These are phyloP conservation scores for slime mould (Dictyostelium discoideum) DNA, from an alignment of 78 protist species.

Conservation along the genomic window DNA sequence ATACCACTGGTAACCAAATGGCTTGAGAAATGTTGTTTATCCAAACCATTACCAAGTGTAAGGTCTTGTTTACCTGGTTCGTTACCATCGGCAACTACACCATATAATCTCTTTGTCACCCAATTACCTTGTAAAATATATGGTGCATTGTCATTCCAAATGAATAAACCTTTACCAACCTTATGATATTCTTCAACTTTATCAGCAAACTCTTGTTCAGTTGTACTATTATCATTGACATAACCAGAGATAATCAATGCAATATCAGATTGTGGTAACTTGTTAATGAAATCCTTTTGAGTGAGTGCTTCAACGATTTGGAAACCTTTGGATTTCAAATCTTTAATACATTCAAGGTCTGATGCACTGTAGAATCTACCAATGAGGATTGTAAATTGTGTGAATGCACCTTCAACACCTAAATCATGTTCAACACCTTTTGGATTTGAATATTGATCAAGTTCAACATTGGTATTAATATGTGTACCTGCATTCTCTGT, in stretches of 20 bases:
- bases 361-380: background rate
- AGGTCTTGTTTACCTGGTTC: conserved; percentile 7
- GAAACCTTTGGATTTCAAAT: conserved; percentile 41
- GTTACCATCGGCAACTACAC: background rate
- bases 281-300: conserved; percentile 21
- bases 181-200: conserved; percentile 26
- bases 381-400: conserved; percentile 16
- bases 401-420: conserved; percentile 67
- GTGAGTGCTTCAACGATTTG: background rate
- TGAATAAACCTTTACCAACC: conserved; percentile 47
- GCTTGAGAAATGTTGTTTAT: background rate
- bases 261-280: conserved; percentile 5
- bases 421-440: conserved; percentile 13
- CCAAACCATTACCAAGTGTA: background rate
- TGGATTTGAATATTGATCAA: conserved; percentile 19
- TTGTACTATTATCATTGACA: background rate
- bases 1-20: conserved; percentile 65
- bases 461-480: background rate
- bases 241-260: conserved; percentile 11
- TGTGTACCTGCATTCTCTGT: conserved; percentile 47
- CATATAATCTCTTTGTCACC: background rate
- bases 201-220: background rate
- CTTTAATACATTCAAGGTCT: background rate
- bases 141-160: conserved; percentile 7
- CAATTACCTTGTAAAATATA: conserved; percentile 3